A percentile compares a stretch with the other conserved stretches of the same genome.
phyloP scores from a whole-genome alignment of 495 filamentous ascomycete species.

The Penicillium chermesinum region DNA sequence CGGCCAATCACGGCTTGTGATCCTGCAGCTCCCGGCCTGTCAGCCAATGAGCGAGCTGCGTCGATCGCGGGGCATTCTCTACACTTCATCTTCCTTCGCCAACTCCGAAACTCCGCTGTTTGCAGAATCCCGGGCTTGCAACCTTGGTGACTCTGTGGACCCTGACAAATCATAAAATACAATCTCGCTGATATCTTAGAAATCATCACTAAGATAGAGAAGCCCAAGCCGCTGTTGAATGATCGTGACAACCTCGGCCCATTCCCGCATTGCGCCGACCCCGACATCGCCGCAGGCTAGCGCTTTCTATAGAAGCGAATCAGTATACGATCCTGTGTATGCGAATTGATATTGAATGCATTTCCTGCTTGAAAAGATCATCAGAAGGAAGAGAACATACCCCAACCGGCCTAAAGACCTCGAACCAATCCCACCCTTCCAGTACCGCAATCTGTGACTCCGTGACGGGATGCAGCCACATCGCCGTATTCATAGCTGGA shows the following conservation, averaged over 20 bases:
- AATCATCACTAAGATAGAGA: neutral
- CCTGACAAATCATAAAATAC: neutral
- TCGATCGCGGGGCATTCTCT: neutral
- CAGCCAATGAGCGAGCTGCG: neutral
- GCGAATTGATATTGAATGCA: too few relatives aligned
- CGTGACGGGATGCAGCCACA: slow-evolving; percentile 86
- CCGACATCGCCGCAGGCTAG: slow-evolving; percentile 82
- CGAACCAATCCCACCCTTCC: neutral
- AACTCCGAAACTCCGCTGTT: neutral
- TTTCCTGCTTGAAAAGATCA: too few relatives aligned
- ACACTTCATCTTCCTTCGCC: neutral
- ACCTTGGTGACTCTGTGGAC: neutral
- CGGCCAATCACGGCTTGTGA: neutral
- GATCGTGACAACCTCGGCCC: slow-evolving; percentile 60
- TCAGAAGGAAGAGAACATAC: slow-evolving; percentile 50
- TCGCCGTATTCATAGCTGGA: slow-evolving; percentile 81
- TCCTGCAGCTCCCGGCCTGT: neutral
- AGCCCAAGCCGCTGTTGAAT: slow-evolving; percentile 43
- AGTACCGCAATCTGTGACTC: neutral
- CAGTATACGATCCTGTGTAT: slow-evolving; percentile 73
- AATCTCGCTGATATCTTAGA: neutral
- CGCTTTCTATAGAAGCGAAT: slow-evolving; percentile 63
- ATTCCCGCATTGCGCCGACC: slow-evolving; percentile 72
- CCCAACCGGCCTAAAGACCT: slow-evolving; percentile 32
- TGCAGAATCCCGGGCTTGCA: neutral